A percentile compares a stretch with the other conserved stretches of the same genome.
Conservation (phyloP, 495 filamentous ascomycete genomes). For the Parachaetomium inaequale region DNA sequence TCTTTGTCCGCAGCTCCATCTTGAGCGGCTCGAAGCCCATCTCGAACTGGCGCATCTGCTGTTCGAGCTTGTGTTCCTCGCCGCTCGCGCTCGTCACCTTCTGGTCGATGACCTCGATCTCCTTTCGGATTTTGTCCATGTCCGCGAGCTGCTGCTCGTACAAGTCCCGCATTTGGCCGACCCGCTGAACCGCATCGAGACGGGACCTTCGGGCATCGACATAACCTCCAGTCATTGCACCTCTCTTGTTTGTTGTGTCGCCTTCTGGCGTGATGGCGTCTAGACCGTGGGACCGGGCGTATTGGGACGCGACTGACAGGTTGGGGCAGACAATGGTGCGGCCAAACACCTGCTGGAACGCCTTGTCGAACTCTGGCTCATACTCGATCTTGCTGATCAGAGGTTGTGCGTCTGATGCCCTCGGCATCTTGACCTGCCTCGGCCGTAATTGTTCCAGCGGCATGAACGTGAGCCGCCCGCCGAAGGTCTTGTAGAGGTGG, state of each 20-base stretch:
- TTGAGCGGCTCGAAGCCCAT: slow-evolving; percentile 76
- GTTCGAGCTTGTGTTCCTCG: slow-evolving; percentile 78
- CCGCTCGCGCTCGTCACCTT: slow-evolving; percentile 77
- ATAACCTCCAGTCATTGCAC: slow-evolving; percentile 91
- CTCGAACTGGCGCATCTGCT: slow-evolving; percentile 71
- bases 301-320: slow-evolving; percentile 77
- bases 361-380: slow-evolving; percentile 71
- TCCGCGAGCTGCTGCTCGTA: slow-evolving; percentile 61
- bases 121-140: slow-evolving; percentile 40
- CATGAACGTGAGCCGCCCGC: slow-evolving; percentile 93
- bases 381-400: slow-evolving; percentile 84
- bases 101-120: slow-evolving; percentile 76
- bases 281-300: slow-evolving; percentile 83
- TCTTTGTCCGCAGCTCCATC: slow-evolving; percentile 67
- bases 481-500: slow-evolving; percentile 69
- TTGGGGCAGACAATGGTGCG: slow-evolving; percentile 93
- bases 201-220: slow-evolving; percentile 79
- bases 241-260: slow-evolving; percentile 88
- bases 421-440: slow-evolving; percentile 68
- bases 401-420: slow-evolving; percentile 78
- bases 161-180: slow-evolving; percentile 69
- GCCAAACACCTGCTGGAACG: slow-evolving; percentile 91
- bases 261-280: slow-evolving; percentile 92
- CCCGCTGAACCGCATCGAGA: slow-evolving; percentile 74
- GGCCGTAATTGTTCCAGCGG: slow-evolving; percentile 76